A percentile compares a stretch with the other conserved stretches of the same genome.
Evolutionary conservation across 768 basidiomycete genomes (phyloP).

Genomic region (Tricholoma saponaceum): DNA sequence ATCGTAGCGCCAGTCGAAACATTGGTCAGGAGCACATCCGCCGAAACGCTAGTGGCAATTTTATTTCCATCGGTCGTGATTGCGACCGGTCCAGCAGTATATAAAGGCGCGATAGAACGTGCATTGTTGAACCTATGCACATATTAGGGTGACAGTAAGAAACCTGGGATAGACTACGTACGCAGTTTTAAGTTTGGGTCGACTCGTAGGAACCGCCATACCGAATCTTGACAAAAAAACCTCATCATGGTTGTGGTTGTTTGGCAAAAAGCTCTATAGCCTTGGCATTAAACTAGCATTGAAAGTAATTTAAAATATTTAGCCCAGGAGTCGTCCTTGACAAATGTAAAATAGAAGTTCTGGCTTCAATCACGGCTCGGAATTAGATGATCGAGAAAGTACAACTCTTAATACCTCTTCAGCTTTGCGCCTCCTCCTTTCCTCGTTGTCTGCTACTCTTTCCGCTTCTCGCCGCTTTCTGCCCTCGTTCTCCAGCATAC

Average conservation of each 20-base stretch:
- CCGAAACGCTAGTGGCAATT: slow-evolving; percentile 84
- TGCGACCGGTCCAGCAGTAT: slow-evolving; percentile 86
- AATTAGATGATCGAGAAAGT: slow-evolving; percentile 19
- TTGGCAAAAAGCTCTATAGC: not conserved
- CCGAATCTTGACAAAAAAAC: not conserved
- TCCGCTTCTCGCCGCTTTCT: slow-evolving; percentile 58
- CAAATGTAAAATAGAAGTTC: not conserved
- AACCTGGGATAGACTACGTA: slow-evolving; percentile 29
- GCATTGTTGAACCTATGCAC: slow-evolving; percentile 71
- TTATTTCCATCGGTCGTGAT: slow-evolving; percentile 73
- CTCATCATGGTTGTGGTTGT: not conserved
- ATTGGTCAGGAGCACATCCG: slow-evolving; percentile 82
- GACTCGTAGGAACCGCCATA: slow-evolving; percentile 32
- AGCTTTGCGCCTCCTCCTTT: slow-evolving; percentile 37
- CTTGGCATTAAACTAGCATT: no score
- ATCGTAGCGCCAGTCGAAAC: slow-evolving; percentile 69
- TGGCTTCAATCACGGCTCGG: not conserved
- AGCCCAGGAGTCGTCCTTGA: no score
- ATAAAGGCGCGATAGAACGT: slow-evolving; percentile 71
- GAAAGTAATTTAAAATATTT: not conserved
- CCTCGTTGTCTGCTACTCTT: slow-evolving; percentile 45
- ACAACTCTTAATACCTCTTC: slow-evolving; percentile 46
- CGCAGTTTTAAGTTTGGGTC: slow-evolving; percentile 60
- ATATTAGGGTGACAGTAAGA: slow-evolving; percentile 6
- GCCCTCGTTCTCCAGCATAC: slow-evolving; percentile 57